Evolutionary conservation across 176 grass and related monocot species (phyloP), one percentile per base, ranked within the genome.

Genomic region (Ampelocalamus luodianensis): DNA sequence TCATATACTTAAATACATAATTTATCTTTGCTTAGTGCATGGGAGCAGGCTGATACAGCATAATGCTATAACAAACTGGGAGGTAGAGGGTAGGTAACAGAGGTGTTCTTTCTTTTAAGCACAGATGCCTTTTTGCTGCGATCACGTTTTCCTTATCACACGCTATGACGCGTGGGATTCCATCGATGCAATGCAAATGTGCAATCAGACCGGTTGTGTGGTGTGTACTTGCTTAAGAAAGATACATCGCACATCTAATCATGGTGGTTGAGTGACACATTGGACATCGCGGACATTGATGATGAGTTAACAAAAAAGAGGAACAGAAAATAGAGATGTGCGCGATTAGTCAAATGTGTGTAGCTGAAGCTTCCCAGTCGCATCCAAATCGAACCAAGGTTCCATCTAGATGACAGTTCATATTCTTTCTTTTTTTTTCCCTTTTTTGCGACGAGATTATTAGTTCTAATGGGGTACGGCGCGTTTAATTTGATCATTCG

Each of bases 241-340:
- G 20, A 10, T 4, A 8, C 71, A 27, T 38, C 3, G 10, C 72
- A 13, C 7, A 26, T 16, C 15, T 54, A 37, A 5, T 11, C 26
- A 74, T 1, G 82, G 82, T 81, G 82, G 87, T 85, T 89, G 87
- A 42, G 50, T 68, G 87, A 85, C 8, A 20, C 29, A 11, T 7
- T 39, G 18, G 53, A 46, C 38, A 27, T 43, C 4, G 26, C 24
- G 17, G 50, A 56, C 24, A 32, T 68, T 1, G 42, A 71, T 4
- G 16, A 44, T 20, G 37, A 20, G 51, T 50, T 71, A 39, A 64
- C 27, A 39, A 53, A 86, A 13, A 1, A 13, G 4, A 38, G 1
- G 0, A 70, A 36, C 37, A 22, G 53, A 48, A 18, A 48, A 18
- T 38, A 62, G 22, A 22, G 36, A 32, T 10, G 54, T 0, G 15